Evolutionary conservation across 1,284 basidiomycete species (phyloP).

Genomic region (Trichosporon faecale): DNA sequence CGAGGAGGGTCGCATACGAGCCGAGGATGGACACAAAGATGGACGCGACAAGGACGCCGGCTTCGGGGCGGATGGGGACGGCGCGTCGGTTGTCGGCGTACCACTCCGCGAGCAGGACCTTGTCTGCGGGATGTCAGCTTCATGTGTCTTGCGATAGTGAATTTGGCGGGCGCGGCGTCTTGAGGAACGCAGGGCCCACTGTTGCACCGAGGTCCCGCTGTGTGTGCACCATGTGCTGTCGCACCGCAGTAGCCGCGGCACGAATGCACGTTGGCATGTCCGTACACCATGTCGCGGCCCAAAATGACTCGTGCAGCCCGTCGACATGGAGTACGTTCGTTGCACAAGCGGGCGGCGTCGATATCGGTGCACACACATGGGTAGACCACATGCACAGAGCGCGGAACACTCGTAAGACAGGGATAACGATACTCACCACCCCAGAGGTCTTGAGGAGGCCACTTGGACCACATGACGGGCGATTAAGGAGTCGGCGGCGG

Average conservation of each 20-base stretch:
- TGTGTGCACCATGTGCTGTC: neutral
- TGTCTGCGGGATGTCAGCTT: constrained; percentile 30
- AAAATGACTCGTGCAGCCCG: neutral
- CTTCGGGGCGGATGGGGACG: constrained; percentile 51
- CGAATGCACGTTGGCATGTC: neutral
- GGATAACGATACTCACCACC: neutral
- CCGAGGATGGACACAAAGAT: constrained; percentile 55
- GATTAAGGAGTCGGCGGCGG: neutral
- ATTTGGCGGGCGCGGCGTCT: neutral
- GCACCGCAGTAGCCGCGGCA: neutral
- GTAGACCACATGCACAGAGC: neutral
- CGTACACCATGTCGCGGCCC: neutral
- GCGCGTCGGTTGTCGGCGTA: constrained; percentile 39
- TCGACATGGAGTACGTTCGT: neutral
- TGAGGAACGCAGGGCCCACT: neutral
- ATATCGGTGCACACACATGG: neutral
- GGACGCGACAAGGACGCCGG: constrained; percentile 55
- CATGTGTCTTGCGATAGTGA: neutral
- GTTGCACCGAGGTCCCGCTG: neutral
- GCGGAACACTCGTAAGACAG: neutral
- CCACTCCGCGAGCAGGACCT: constrained; percentile 44
- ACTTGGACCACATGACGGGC: neutral
- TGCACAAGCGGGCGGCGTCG: neutral
- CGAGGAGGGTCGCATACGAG: constrained; percentile 55
- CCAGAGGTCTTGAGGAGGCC: constrained; percentile 1